A percentile compares a stretch with the other conserved stretches of the same genome.
Evolutionary conservation across 768 basidiomycete genomes (phyloP).

Genomic region (Termitomyces sp.): DNA sequence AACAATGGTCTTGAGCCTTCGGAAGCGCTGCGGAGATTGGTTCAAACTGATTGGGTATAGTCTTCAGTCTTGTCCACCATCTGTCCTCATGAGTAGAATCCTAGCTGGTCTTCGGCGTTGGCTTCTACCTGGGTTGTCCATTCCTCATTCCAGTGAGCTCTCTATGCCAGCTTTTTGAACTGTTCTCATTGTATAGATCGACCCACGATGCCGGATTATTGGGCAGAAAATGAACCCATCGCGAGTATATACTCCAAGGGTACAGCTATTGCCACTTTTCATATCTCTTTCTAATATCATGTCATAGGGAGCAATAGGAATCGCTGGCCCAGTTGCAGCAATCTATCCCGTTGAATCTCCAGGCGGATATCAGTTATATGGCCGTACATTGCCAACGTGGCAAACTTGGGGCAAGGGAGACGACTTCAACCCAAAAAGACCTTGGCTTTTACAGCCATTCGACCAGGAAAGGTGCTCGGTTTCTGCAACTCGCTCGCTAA

Average conservation of each 20-base stretch:
- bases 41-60: slow-evolving; percentile 50
- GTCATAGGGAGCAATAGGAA: slow-evolving; percentile 62
- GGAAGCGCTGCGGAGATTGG: slow-evolving; percentile 45
- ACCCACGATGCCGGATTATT: slow-evolving; percentile 55
- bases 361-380: slow-evolving; percentile 29
- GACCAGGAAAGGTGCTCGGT: not conserved
- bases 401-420: slow-evolving; percentile 57
- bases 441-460: slow-evolving; percentile 50
- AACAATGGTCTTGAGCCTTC: slow-evolving; percentile 54
- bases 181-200: slow-evolving; percentile 32
- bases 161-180: not conserved
- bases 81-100: not conserved
- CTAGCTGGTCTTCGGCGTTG: slow-evolving; percentile 60
- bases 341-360: slow-evolving; percentile 66
- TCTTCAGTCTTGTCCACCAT: not conserved
- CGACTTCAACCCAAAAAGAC: slow-evolving; percentile 43
- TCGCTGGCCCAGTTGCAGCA: slow-evolving; percentile 64
- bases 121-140: slow-evolving; percentile 65
- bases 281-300: not conserved
- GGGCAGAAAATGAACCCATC: slow-evolving; percentile 80
- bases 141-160: slow-evolving; percentile 56
- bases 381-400: slow-evolving; percentile 61
- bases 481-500: not conserved
- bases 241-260: slow-evolving; percentile 61
- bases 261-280: slow-evolving; percentile 18